Evolutionary conservation across 140 eudicot genomes (phyloP).

Genomic region (Stevia rebaudiana): DNA sequence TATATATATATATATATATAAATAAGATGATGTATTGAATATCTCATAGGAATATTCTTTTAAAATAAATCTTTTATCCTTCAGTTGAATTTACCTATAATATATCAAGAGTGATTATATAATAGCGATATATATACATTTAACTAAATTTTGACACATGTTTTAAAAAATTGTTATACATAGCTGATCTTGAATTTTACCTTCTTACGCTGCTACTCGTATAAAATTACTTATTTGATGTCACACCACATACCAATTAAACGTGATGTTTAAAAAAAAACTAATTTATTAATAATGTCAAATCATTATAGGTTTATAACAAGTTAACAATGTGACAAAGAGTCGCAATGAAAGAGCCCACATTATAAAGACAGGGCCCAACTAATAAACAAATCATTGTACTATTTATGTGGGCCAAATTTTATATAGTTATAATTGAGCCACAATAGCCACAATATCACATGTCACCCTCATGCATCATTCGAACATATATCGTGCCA

Average conservation of each 20-base stretch:
- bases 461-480: slow-evolving; percentile 40
- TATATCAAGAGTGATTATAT: neutral
- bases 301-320: too few relatives aligned
- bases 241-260: neutral
- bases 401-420: slow-evolving; percentile 27
- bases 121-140: neutral
- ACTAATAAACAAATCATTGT: slow-evolving; percentile 10
- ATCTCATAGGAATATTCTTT: too few relatives aligned
- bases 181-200: neutral
- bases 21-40: too few relatives aligned
- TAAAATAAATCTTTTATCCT: too few relatives aligned
- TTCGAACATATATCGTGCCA: slow-evolving; percentile 36
- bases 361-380: slow-evolving; percentile 22
- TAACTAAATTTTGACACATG: neutral
- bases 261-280: neutral
- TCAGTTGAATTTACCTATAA: too few relatives aligned
- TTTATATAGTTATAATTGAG: too few relatives aligned
- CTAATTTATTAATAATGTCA: neutral
- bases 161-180: too few relatives aligned
- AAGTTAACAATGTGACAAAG: slow-evolving; percentile 7
- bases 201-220: neutral
- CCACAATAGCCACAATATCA: slow-evolving; percentile 42
- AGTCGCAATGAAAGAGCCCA: slow-evolving; percentile 12
- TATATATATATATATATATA: too few relatives aligned
- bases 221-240: neutral